Evolutionary conservation across 495 filamentous ascomycete genomes (phyloP), one percentile per base, ranked within the genome.

Genomic region (Geoglossum glabrum): DNA sequence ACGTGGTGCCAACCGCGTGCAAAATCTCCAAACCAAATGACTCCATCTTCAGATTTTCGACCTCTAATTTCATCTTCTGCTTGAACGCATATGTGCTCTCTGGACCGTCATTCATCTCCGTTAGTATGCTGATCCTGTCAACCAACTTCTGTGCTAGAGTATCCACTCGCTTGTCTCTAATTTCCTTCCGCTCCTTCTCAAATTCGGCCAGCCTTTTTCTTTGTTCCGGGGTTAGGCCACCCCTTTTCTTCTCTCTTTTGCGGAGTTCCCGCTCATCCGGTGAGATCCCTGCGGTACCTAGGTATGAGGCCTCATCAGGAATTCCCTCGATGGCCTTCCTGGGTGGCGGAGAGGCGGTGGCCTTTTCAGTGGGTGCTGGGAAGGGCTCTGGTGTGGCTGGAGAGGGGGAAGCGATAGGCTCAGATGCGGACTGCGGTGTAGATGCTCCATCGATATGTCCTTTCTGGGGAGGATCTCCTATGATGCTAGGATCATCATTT

Each of bases 11-110:
- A 62, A 99, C 88, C 23, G 92, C 89, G 68, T 99, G 92, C 25
- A 99, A 74, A 62, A 99, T 99, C 64, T 99, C 92, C 36, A 99
- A 72, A 38, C 92, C 92, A 66, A 99, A 99, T 13, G 85, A 90
- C 72, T 99, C 92, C 87, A 99, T 97, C 74, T 97, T 99, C 62
- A 97, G 71, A 63, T 96, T 93, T 74, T 99, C 92, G 15, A 95
- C 87, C 70, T 97, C 93, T 27, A 94, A 80, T n/a, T 82, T 77
- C 23, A 81, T 95, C 76, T 97, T 95, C 65, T 87, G 86, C 65
- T 88, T 82, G 70, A 97, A 99, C 1, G 93, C 88, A 40, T 69
- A 70, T 3, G 90, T 96, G 10, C 95, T 86, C 66, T 93, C 88
- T 1, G 67, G 46, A 30, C 82, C 80, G 72, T 92, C 93, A 72